phyloP scores from a whole-genome alignment of 257 asterid genomes.

The Scutellaria barbata region DNA sequence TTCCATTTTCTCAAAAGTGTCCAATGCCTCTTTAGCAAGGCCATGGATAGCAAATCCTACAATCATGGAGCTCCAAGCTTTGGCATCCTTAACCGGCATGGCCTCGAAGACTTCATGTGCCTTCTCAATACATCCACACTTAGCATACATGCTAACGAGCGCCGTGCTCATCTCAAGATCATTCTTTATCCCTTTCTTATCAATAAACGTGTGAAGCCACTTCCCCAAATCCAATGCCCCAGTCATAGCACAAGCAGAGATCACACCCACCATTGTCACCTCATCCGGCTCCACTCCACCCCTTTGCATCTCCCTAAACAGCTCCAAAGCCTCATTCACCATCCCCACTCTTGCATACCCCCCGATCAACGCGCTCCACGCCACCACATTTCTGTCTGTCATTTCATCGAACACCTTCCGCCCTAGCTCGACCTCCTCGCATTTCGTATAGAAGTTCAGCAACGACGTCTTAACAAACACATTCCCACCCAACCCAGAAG shows the following conservation, averaged over 20 bases:
- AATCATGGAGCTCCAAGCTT: conserved; percentile 86
- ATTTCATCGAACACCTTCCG: conserved; percentile 81
- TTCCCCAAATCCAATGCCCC: conserved; percentile 77
- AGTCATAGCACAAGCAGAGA: conserved; percentile 70
- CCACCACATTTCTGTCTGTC: conserved; percentile 62
- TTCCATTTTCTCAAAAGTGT: conserved; percentile 57
- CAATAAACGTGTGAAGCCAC: conserved; percentile 67
- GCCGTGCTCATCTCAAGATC: conserved; percentile 74
- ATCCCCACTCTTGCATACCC: conserved; percentile 64
- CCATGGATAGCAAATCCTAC: conserved; percentile 71
- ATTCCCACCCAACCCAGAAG: conserved; percentile 52
- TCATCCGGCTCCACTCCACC: conserved; percentile 66
- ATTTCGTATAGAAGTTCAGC: conserved; percentile 62
- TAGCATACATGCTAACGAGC: conserved; percentile 76
- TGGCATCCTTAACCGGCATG: conserved; percentile 69
- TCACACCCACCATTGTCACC: conserved; percentile 68
- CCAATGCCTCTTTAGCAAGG: conserved; percentile 59
- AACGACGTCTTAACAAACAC: conserved; percentile 65
- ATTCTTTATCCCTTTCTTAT: conserved; percentile 55
- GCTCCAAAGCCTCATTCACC: conserved; percentile 65
- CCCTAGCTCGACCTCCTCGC: conserved; percentile 56
- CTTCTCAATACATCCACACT: conserved; percentile 72
- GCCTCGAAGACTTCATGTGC: conserved; percentile 63
- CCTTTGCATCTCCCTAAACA: conserved; percentile 71
- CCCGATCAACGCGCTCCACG: conserved; percentile 75